Evolutionary conservation across 1,284 basidiomycete species (phyloP).

Genomic region (Sphagnurus paluster): DNA sequence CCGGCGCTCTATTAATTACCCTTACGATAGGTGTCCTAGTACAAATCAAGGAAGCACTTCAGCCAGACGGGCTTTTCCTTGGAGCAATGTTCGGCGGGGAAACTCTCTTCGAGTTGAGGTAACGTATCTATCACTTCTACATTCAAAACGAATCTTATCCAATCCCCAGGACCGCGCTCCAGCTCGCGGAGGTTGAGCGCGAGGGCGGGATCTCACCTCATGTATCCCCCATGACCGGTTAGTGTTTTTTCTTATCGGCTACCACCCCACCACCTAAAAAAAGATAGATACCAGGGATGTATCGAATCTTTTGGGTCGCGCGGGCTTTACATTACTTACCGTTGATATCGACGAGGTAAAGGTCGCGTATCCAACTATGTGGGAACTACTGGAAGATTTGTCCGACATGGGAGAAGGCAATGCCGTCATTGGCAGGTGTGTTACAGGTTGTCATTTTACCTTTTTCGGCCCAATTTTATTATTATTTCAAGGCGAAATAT

Average conservation of each 20-base stretch:
- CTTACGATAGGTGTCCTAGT: slow-evolving; percentile 88
- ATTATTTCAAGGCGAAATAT: slow-evolving; percentile 68
- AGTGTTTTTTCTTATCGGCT: slow-evolving; percentile 21
- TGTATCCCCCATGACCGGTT: slow-evolving; percentile 96
- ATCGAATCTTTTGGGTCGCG: slow-evolving; percentile 88
- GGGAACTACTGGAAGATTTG: slow-evolving; percentile 93
- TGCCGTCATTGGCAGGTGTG: slow-evolving; percentile 79
- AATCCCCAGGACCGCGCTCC: slow-evolving; percentile 71
- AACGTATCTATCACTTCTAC: not conserved
- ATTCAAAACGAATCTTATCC: not conserved
- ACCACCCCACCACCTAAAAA: not conserved
- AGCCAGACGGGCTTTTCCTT: slow-evolving; percentile 94
- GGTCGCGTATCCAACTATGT: slow-evolving; percentile 93
- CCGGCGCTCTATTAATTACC: too few species aligned
- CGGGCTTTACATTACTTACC: slow-evolving; percentile 92
- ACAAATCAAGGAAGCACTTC: slow-evolving; percentile 85
- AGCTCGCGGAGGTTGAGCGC: slow-evolving; percentile 92
- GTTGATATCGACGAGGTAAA: slow-evolving; percentile 95
- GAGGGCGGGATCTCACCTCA: slow-evolving; percentile 96
- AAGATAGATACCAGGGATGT: slow-evolving; percentile 84
- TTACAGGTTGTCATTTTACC: not conserved
- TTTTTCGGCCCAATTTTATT: slow-evolving; percentile 5
- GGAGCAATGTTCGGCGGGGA: slow-evolving; percentile 96
- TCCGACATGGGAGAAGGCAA: slow-evolving; percentile 97
- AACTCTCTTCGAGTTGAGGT: slow-evolving; percentile 94